Percentiles rank a stretch among this genome's conserved stretches.
Evolutionary conservation across 2,329 filamentous ascomycete genomes (phyloP).

Genomic region (Monilinia fructicola): DNA sequence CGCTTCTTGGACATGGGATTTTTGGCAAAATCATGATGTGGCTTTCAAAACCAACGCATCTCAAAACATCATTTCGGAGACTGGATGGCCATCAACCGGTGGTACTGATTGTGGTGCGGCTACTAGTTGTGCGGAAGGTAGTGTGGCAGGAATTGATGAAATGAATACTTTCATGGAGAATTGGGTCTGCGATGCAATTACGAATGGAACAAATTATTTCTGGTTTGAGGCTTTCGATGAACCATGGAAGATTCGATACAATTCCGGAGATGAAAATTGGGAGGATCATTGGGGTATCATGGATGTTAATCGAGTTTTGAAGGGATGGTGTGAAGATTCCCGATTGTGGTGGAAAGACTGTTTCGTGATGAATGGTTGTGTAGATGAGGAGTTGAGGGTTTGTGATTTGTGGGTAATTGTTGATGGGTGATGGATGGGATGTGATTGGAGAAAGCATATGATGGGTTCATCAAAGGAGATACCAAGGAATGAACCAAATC

Average conservation of each 20-base stretch:
- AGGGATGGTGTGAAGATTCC: conserved; percentile 80
- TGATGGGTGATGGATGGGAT: background rate
- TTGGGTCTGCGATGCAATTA: conserved; percentile 79
- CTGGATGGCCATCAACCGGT: conserved; percentile 84
- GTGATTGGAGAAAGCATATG: background rate
- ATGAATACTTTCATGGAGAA: conserved; percentile 83
- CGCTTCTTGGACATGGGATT: conserved; percentile 76
- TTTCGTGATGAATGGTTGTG: conserved; percentile 22
- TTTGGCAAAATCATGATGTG: conserved; percentile 73
- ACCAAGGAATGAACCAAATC: background rate
- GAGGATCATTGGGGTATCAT: conserved; percentile 95
- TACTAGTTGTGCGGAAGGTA: conserved; percentile 60
- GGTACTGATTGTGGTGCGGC: conserved; percentile 72
- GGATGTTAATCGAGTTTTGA: conserved; percentile 80
- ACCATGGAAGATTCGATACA: conserved; percentile 83
- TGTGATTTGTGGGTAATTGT: background rate
- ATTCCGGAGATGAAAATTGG: conserved; percentile 70
- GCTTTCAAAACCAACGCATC: conserved; percentile 57
- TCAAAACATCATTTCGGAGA: conserved; percentile 83
- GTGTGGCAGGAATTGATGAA: conserved; percentile 75
- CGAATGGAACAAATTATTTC: conserved; percentile 87
- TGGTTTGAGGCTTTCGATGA: conserved; percentile 98
- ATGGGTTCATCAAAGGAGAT: background rate
- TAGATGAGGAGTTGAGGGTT: background rate
- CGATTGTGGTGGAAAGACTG: conserved; percentile 70